Conservation (phyloP, 257 asterid genomes). For the Paulownia fortunei region DNA sequence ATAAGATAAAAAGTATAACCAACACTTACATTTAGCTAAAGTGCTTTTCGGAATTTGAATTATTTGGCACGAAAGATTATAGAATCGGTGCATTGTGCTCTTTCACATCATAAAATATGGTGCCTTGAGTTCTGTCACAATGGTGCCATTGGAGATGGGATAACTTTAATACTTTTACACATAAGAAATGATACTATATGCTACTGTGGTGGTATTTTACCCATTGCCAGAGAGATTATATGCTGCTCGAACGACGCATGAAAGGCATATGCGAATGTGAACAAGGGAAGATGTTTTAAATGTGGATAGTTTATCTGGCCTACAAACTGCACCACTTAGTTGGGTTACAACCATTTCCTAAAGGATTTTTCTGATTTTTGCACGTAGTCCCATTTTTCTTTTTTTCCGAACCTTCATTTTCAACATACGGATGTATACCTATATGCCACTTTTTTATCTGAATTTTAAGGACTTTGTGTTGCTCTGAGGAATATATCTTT, state of each 20-base stretch:
- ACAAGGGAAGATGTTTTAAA: background rate
- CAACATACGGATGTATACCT: background rate
- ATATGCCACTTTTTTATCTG: constrained; percentile 14
- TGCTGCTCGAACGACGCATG: background rate
- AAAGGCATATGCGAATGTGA: background rate
- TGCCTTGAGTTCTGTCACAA: background rate
- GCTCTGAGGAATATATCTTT: background rate
- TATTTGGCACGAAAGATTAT: background rate
- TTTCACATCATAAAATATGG: background rate
- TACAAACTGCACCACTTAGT: background rate
- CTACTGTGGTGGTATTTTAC: background rate
- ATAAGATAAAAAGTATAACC: background rate
- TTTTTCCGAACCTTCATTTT: background rate
- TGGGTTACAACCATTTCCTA: background rate
- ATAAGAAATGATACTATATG: background rate
- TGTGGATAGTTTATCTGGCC: background rate
- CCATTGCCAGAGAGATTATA: background rate
- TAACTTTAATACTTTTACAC: background rate
- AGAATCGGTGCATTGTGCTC: background rate
- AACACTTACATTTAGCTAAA: background rate
- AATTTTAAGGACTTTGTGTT: background rate
- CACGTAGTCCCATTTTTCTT: background rate
- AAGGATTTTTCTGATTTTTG: background rate
- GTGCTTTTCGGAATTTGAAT: background rate
- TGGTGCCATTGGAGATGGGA: background rate